phyloP scores from a whole-genome alignment of 2,329 filamentous ascomycete species.

The Aspergillus niger region DNA sequence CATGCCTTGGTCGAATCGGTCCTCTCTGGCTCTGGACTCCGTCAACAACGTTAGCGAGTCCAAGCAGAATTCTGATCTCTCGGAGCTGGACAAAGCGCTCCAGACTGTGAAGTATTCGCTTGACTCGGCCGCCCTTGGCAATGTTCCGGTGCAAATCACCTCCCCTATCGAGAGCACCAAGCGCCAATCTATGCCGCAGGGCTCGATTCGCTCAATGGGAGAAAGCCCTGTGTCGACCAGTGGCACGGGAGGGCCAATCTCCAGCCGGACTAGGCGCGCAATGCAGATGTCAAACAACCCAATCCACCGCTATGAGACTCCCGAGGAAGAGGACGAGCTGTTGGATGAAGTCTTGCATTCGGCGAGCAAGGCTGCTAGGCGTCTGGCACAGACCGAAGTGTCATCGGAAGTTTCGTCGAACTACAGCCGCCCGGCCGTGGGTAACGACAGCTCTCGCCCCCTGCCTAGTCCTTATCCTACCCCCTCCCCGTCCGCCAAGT shows the following conservation, averaged over 20 bases:
- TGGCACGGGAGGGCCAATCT: conserved; percentile 57
- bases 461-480: conserved; percentile 63
- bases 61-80: conserved; percentile 54
- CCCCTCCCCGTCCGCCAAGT: conserved; percentile 78
- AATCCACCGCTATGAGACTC: conserved; percentile 84
- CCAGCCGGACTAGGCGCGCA: conserved; percentile 76
- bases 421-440: conserved; percentile 47
- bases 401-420: conserved; percentile 54
- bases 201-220: conserved; percentile 31
- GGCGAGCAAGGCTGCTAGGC: conserved; percentile 72
- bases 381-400: conserved; percentile 57
- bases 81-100: conserved; percentile 63
- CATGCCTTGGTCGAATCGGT: conserved; percentile 83
- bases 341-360: conserved; percentile 84
- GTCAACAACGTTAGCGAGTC: conserved; percentile 52
- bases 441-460: conserved; percentile 31
- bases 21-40: conserved; percentile 75
- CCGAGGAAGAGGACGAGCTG: conserved; percentile 94
- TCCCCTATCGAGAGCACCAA: conserved; percentile 37
- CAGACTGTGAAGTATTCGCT: conserved; percentile 62
- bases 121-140: conserved; percentile 46
- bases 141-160: conserved; percentile 40
- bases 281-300: conserved; percentile 70
- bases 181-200: conserved; percentile 44
- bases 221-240: conserved; percentile 31